Percentiles rank a stretch among this genome's conserved stretches.
Evolutionary conservation across 345 rosid genomes (phyloP).

Genomic region (Citrus sinensis): DNA sequence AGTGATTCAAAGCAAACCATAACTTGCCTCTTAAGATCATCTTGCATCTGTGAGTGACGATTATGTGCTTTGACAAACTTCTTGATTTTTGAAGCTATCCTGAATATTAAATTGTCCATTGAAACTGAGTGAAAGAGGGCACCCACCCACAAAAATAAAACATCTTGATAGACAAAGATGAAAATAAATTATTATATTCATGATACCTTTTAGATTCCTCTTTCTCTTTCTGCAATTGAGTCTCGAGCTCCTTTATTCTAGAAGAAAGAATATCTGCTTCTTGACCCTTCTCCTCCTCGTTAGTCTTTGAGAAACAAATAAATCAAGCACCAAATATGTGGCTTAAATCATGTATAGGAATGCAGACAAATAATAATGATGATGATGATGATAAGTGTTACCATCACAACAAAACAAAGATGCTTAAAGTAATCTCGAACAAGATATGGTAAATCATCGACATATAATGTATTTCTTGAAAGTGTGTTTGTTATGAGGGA

Average conservation of each 20-base stretch:
- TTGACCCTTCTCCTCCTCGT: conserved; percentile 56
- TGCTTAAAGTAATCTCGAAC: neutral
- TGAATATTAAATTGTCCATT: conserved; percentile 31
- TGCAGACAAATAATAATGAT: neutral
- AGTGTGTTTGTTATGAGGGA: neutral
- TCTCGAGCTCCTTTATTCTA: conserved; percentile 66
- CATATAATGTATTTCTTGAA: neutral
- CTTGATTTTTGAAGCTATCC: conserved; percentile 71
- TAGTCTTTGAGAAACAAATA: conserved; percentile 34
- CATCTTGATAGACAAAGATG: neutral
- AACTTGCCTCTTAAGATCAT: conserved; percentile 69
- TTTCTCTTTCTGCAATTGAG: conserved; percentile 68
- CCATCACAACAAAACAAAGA: neutral
- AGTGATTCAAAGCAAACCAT: conserved; percentile 10
- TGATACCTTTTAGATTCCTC: conserved; percentile 71
- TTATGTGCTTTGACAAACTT: conserved; percentile 72
- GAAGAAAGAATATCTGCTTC: conserved; percentile 69
- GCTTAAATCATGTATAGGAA: neutral
- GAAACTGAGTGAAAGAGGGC: conserved; percentile 17
- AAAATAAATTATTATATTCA: neutral
- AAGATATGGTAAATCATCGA: neutral
- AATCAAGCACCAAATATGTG: conserved; percentile 4
- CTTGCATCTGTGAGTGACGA: conserved; percentile 53
- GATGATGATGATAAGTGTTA: neutral
- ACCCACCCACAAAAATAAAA: conserved; percentile 1